Percentiles rank a stretch among this genome's conserved stretches.
Conservation (phyloP, 1,139 yeast species). For the Yamadazyma diospyri region DNA sequence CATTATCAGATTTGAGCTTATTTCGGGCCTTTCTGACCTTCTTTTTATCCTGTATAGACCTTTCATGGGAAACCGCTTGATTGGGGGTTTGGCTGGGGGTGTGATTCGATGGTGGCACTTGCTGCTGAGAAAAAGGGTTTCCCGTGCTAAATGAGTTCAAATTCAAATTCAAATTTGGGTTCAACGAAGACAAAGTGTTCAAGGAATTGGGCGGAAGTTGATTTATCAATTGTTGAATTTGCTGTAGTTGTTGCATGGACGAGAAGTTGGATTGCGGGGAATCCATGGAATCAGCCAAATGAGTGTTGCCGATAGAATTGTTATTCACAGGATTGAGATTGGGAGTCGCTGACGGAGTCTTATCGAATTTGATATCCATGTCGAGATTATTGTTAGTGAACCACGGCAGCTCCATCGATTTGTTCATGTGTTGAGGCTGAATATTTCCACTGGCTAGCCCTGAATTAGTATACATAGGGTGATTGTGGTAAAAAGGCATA, state of each 20-base stretch:
- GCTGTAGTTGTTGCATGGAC: conserved; percentile 4
- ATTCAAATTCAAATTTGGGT: conserved; percentile 3
- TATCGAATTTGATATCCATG: neutral
- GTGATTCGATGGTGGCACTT: neutral
- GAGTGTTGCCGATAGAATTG: neutral
- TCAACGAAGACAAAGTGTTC: conserved; percentile 3
- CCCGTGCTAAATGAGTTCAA: conserved; percentile 3
- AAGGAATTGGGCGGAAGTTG: conserved; percentile 5
- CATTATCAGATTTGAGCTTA: conserved; percentile 8
- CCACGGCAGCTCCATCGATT: conserved; percentile 10
- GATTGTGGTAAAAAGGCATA: conserved; percentile 10
- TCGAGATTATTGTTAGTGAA: conserved; percentile 2
- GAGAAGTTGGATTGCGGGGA: neutral
- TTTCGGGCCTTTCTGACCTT: conserved; percentile 6
- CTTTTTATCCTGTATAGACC: conserved; percentile 3
- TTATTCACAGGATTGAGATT: neutral
- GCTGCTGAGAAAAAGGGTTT: conserved; percentile 1
- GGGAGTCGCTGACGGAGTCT: neutral
- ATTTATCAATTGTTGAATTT: conserved; percentile 6
- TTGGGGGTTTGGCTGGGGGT: neutral
- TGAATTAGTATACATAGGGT: conserved; percentile 10
- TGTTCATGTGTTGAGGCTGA: conserved; percentile 8
- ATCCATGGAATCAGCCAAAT: conserved; percentile 3
- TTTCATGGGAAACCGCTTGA: neutral
- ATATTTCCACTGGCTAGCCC: conserved; percentile 11